These are phyloP conservation scores for Phytophthora quininea DNA, from an alignment of 352 stramenopile species.

Conservation along the genomic window DNA sequence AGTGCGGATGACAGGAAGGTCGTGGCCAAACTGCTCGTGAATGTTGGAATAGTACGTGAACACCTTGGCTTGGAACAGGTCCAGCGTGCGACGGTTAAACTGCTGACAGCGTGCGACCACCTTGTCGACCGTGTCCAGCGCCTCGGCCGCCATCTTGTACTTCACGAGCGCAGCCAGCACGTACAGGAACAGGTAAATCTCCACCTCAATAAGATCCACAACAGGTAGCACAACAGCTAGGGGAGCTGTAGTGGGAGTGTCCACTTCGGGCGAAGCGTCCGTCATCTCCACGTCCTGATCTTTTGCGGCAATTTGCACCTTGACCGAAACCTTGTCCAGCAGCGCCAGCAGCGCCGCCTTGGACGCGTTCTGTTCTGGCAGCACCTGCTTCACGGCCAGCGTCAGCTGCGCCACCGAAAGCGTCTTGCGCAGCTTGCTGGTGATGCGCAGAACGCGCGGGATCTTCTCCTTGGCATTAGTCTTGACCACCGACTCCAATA, in stretches of 20 bases:
- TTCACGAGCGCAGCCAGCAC: conserved; percentile 77
- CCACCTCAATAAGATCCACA: conserved; percentile 84
- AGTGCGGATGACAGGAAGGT: conserved; percentile 65
- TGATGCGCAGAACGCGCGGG: conserved; percentile 77
- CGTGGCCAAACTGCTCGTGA: conserved; percentile 68
- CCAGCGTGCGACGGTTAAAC: conserved; percentile 83
- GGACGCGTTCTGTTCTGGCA: conserved; percentile 70
- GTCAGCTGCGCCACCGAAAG: conserved; percentile 67
- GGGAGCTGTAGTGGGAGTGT: conserved; percentile 16
- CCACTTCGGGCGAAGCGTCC: conserved; percentile 45
- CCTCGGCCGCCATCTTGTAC: conserved; percentile 61
- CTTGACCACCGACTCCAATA: conserved; percentile 81
- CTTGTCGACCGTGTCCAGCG: conserved; percentile 57
- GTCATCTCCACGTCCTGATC: conserved; percentile 65
- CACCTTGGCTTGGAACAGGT: conserved; percentile 80
- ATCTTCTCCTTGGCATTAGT: conserved; percentile 89
- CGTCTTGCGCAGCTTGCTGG: conserved; percentile 81
- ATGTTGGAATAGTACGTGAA: conserved; percentile 82
- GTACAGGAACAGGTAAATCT: conserved; percentile 86
- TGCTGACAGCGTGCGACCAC: conserved; percentile 69
- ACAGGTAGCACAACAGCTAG: conserved; percentile 45
- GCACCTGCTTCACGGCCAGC: conserved; percentile 60
- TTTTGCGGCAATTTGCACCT: conserved; percentile 34
- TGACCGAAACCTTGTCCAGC: conserved; percentile 52
- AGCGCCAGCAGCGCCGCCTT: conserved; percentile 58